Percentiles rank a stretch among this genome's conserved stretches.
Conservation (phyloP, 805 yeast genomes). For the Metschnikowia henanensis region DNA sequence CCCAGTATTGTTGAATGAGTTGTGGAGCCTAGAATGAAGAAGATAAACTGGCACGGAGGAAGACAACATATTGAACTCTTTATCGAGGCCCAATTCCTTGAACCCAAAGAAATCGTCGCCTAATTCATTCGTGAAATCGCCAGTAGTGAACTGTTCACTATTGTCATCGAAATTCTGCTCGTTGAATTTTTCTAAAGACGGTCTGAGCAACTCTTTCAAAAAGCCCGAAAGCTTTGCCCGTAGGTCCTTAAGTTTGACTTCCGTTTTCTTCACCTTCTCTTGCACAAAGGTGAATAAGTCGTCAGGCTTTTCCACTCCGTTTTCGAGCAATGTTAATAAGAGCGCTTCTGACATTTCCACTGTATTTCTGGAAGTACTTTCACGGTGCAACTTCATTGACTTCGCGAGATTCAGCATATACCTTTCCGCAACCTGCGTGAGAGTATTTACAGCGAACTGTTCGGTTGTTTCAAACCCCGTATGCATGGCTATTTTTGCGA, state of each 20-base stretch:
- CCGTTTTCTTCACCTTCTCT: constrained; percentile 70
- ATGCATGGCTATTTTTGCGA: constrained; percentile 83
- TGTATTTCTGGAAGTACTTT: constrained; percentile 53
- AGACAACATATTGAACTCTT: constrained; percentile 82
- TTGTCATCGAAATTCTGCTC: constrained; percentile 85
- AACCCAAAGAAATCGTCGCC: constrained; percentile 99
- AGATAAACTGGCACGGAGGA: constrained; percentile 88
- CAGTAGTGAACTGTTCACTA: constrained; percentile 91
- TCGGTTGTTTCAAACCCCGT: constrained; percentile 89
- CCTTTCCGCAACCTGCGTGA: constrained; percentile 82
- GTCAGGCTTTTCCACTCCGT: constrained; percentile 82
- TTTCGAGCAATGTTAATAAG: constrained; percentile 68
- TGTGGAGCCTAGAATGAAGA: constrained; percentile 72
- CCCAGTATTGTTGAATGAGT: constrained; percentile 46
- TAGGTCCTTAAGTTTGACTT: constrained; percentile 66
- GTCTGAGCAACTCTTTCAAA: constrained; percentile 79
- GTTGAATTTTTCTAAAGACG: constrained; percentile 68
- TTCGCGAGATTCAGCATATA: constrained; percentile 74
- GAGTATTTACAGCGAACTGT: constrained; percentile 69
- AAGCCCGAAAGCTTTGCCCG: constrained; percentile 65
- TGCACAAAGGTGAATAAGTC: constrained; percentile 70
- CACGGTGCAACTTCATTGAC: constrained; percentile 69
- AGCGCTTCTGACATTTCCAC: constrained; percentile 46
- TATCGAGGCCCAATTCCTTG: constrained; percentile 88
- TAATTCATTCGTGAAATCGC: constrained; percentile 89